A percentile compares a stretch with the other conserved stretches of the same genome.
These are phyloP conservation scores for Penicillium olsonii DNA, from an alignment of 2,329 filamentous ascomycete genomes.

Conservation along the genomic window DNA sequence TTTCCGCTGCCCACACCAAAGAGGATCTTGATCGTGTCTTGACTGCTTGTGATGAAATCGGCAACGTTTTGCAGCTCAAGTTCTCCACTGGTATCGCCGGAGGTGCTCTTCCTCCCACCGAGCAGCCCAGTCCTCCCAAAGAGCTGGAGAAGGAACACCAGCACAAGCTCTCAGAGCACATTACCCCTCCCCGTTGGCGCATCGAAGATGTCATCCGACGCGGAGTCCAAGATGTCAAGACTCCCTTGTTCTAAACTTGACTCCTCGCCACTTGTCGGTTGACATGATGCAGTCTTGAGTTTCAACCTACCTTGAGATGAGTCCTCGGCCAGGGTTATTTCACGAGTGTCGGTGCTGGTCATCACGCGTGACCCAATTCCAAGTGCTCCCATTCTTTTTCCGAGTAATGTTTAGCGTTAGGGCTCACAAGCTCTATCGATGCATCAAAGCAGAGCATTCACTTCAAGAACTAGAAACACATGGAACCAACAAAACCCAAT, in stretches of 20 bases:
- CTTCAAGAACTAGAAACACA: not conserved
- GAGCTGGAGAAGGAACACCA: constrained; percentile 72
- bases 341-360: constrained; percentile 37
- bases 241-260: constrained; percentile 62
- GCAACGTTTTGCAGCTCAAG: constrained; percentile 89
- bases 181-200: constrained; percentile 74
- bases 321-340: constrained; percentile 10
- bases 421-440: constrained; percentile 7
- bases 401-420: constrained; percentile 18
- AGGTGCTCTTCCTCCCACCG: constrained; percentile 74
- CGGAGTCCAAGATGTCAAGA: constrained; percentile 75
- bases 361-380: constrained; percentile 27
- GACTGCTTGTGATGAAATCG: constrained; percentile 86
- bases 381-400: constrained; percentile 5
- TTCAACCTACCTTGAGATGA: constrained; percentile 15
- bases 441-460: constrained; percentile 7
- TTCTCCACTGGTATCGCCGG: constrained; percentile 96
- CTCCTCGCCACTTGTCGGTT: constrained; percentile 5
- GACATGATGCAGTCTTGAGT: constrained; percentile 17
- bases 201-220: constrained; percentile 72
- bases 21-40: constrained; percentile 92
- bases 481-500: constrained; percentile 15
- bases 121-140: constrained; percentile 61
- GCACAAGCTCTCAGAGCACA: constrained; percentile 52
- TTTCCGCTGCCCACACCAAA: constrained; percentile 96